Conservation (phyloP, 1,284 basidiomycete species). For the Sporisorium exsertum region DNA sequence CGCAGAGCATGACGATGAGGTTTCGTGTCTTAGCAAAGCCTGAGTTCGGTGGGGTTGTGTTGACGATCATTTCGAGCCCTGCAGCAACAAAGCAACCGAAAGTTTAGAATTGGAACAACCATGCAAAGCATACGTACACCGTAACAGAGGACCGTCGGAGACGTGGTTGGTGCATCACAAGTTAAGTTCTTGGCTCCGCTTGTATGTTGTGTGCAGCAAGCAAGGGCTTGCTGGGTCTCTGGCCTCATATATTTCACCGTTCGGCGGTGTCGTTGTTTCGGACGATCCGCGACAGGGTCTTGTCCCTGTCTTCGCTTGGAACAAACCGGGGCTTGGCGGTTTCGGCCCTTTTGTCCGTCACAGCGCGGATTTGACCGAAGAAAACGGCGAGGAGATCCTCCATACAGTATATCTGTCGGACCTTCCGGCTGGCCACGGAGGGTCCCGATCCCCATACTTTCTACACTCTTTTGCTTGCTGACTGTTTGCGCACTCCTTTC, state of each 20-base stretch:
- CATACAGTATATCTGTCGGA: neutral
- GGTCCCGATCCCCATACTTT: neutral
- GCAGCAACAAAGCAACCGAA: neutral
- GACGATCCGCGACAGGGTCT: neutral
- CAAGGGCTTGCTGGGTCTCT: neutral
- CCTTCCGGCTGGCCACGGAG: neutral
- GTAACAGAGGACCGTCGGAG: neutral
- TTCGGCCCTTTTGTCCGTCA: neutral
- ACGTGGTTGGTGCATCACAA: neutral
- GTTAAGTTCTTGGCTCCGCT: neutral
- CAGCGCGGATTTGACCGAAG: neutral
- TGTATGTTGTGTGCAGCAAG: neutral
- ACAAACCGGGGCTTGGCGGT: slow-evolving; percentile 1
- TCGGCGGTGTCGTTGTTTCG: neutral
- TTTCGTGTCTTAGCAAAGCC: neutral
- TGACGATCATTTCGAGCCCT: neutral
- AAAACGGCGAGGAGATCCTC: neutral
- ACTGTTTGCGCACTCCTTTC: neutral
- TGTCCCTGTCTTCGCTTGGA: neutral
- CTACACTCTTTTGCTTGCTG: neutral
- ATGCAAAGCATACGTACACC: neutral
- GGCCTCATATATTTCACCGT: neutral
- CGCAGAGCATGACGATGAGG: neutral
- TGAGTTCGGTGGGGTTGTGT: neutral
- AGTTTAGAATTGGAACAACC: neutral